Evolutionary conservation across 164 flowering plant genomes (phyloP).

Genomic region (Annona cherimola): DNA sequence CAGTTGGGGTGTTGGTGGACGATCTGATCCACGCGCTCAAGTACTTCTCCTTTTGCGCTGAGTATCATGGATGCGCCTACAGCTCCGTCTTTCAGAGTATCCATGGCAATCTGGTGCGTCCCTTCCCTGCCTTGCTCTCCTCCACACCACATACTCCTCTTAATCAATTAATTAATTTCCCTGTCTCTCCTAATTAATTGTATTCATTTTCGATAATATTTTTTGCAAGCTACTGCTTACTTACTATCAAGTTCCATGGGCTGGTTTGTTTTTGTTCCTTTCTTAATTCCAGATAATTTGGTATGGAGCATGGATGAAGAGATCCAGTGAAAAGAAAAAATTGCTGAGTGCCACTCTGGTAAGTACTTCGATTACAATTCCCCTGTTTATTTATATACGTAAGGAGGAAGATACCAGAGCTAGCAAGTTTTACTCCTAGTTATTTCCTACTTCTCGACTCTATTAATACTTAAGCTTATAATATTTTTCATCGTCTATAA

Average conservation of each 20-base stretch:
- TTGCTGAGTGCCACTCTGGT: constrained; percentile 34
- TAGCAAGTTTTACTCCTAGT: no score
- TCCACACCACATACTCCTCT: background rate
- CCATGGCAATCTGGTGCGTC: constrained; percentile 60
- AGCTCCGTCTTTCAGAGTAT: constrained; percentile 50
- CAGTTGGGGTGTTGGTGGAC: constrained; percentile 28
- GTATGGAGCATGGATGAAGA: constrained; percentile 70
- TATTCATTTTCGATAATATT: no score
- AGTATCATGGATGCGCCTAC: constrained; percentile 49
- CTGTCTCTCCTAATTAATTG: no score
- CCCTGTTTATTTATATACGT: no score
- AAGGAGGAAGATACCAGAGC: no score
- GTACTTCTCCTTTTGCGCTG: constrained; percentile 36
- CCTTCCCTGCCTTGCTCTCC: background rate
- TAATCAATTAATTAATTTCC: background rate
- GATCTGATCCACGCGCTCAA: constrained; percentile 26
- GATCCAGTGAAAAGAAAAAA: constrained; percentile 27
- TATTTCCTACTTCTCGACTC: no score
- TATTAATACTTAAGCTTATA: no score
- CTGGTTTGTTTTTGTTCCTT: background rate
- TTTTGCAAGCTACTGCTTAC: no score
- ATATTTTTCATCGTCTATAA: no score
- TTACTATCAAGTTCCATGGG: no score
- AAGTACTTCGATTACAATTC: constrained; percentile 11
- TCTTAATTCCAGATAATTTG: constrained; percentile 41